phyloP scores from a whole-genome alignment of 768 basidiomycete species.

The Boletus tylopilopsis region DNA sequence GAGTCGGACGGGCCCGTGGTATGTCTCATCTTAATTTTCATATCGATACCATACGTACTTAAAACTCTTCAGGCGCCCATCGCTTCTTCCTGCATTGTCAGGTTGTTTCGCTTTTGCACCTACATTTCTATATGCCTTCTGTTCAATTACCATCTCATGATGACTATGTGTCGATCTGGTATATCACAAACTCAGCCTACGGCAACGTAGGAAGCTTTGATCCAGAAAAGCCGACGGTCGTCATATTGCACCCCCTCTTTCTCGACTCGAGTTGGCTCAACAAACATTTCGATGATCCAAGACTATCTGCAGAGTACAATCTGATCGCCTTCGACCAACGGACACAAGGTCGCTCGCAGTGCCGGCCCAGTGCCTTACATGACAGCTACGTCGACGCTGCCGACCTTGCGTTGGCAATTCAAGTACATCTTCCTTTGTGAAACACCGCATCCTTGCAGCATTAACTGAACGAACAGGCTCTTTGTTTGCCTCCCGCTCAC shows the following conservation, averaged over 20 bases:
- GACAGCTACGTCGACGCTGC: constrained; percentile 81
- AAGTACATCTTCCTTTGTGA: constrained; percentile 38
- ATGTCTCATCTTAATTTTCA: not conserved
- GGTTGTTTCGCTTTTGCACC: constrained; percentile 33
- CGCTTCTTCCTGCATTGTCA: constrained; percentile 1
- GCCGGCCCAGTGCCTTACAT: constrained; percentile 50
- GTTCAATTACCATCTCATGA: constrained; percentile 58
- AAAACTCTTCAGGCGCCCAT: constrained; percentile 10
- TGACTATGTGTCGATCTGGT: constrained; percentile 71
- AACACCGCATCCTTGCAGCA: not conserved
- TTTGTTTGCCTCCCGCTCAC: constrained; percentile 66
- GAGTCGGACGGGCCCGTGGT: not conserved
- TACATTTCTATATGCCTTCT: constrained; percentile 53
- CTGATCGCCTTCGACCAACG: constrained; percentile 75
- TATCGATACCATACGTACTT: constrained; percentile 15
- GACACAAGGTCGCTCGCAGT: constrained; percentile 53
- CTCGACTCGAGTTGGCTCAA: constrained; percentile 69
- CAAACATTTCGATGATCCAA: constrained; percentile 62
- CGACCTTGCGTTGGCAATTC: constrained; percentile 64
- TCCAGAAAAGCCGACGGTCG: constrained; percentile 59
- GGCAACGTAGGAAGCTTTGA: constrained; percentile 66
- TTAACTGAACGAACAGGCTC: constrained; percentile 36
- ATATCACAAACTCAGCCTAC: constrained; percentile 58
- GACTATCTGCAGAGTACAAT: constrained; percentile 57
- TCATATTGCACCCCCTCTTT: constrained; percentile 65